Evolutionary conservation across 345 rosid genomes (phyloP).

Genomic region (Bruguiera sexangula): DNA sequence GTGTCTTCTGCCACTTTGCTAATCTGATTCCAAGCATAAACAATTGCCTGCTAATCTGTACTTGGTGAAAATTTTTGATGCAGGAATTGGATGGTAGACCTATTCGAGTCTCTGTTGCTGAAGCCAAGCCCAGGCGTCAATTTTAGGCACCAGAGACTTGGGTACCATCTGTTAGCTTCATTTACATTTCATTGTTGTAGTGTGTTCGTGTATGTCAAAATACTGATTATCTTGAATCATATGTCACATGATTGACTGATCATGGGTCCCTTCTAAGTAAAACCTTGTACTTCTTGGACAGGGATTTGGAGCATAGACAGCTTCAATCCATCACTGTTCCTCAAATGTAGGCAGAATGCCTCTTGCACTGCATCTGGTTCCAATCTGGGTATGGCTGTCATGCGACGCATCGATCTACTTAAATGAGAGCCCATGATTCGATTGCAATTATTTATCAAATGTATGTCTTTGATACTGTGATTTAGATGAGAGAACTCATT

Average conservation of each 20-base stretch:
- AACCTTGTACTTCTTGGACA: no score
- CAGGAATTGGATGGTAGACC: constrained; percentile 90
- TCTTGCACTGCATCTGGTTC: background rate
- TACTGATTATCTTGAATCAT: no score
- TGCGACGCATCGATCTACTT: background rate
- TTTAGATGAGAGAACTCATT: background rate
- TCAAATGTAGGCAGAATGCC: background rate
- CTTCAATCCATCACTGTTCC: background rate
- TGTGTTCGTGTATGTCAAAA: no score
- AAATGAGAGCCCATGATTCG: background rate
- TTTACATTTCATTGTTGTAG: no score
- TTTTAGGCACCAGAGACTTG: constrained; percentile 41
- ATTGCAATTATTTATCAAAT: background rate
- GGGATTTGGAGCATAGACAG: background rate
- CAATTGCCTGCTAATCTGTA: background rate
- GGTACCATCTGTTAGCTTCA: constrained; percentile 17
- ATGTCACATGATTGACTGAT: no score
- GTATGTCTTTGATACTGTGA: background rate
- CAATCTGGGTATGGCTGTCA: background rate
- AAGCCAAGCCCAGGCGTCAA: constrained; percentile 73
- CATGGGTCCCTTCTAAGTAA: no score
- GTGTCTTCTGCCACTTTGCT: background rate
- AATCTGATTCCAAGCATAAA: background rate
- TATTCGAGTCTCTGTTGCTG: constrained; percentile 84
- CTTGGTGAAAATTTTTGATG: constrained; percentile 13